phyloP scores from a whole-genome alignment of 257 asterid genomes.

The Solanum habrochaites region DNA sequence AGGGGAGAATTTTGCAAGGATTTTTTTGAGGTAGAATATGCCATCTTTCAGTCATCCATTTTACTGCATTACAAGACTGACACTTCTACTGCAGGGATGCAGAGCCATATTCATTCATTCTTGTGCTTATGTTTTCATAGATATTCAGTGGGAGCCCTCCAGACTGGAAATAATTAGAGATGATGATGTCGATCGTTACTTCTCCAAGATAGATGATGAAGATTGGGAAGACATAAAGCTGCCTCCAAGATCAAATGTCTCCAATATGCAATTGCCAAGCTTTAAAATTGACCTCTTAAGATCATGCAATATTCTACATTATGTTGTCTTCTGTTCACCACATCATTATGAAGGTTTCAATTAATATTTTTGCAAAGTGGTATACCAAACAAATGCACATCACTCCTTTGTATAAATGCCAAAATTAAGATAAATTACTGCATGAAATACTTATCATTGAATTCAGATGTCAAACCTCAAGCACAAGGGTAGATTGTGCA shows the following conservation, averaged over 20 bases:
- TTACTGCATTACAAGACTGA: background rate
- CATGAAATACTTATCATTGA: too few relatives aligned
- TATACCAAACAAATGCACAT: background rate
- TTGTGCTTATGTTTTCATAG: background rate
- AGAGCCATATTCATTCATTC: constrained; percentile 24
- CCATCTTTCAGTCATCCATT: background rate
- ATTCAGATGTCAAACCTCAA: too few relatives aligned
- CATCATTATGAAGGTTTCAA: background rate
- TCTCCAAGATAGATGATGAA: constrained; percentile 34
- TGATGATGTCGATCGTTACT: constrained; percentile 37
- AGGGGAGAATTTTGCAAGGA: constrained; percentile 7
- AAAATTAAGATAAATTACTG: background rate
- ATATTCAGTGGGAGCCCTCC: constrained; percentile 23
- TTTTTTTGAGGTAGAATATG: background rate
- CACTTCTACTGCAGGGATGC: background rate
- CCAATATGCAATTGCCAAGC: constrained; percentile 45
- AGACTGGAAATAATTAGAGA: constrained; percentile 37
- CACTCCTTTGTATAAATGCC: background rate
- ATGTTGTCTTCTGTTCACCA: background rate
- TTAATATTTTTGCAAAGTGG: background rate
- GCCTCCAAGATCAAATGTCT: constrained; percentile 23
- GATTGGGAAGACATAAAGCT: constrained; percentile 55
- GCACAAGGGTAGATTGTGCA: too few relatives aligned
- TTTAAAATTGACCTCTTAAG: constrained; percentile 3
- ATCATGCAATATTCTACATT: background rate